Base-by-base conservation (phyloP, 345 rosid genomes). In the Salix exigua region DNA sequence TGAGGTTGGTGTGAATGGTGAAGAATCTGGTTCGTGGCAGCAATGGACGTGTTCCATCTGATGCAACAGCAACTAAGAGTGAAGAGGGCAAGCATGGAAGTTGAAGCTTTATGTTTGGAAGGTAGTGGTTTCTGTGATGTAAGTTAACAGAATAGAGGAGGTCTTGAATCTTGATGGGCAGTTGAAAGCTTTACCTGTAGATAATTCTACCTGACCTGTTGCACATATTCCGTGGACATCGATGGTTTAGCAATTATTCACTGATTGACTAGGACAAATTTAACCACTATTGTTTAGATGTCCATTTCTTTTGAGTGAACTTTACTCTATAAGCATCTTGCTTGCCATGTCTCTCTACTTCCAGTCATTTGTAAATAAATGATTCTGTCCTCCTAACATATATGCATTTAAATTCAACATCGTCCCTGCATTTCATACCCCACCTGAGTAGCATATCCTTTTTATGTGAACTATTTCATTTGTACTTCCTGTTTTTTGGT, bases 181-280 rank as follows among this genome's bases (percentile, higher is more conserved):
- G 64, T 77, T 74, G 21, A 71, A 82, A 68, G 71, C 80, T 37
- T 70, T 74, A 33, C 62, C 65, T 79, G 75, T 81, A 73, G 84
- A 60, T 78, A 66, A 35, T 75, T 79, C 77, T 72, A 77, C 83
- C 70, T 82, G 73, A 87, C 74, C 75, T 46, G 42, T 42, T 61
- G 60, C 70, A 68, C 66, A 66, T 55, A 30, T 67, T 80, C 64
- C 38, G 4, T 40, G 81, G 68, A 55, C 64, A 76, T 55, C 51
- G 72, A 53, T 25, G 75, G 75, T 75, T 73, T 79, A 79, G 78
- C 73, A 74, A 81, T 81, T 87, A 83, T 85, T 85, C 67, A 70
- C 82, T 66, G 74, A 72, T 69, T 83, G 70, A 70, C 72, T 66
- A 64, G 71, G 75, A 46, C 73, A 66, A 76, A 12, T 73, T 74